Base-by-base conservation (phyloP, 495 filamentous ascomycete genomes). In the Bryoglossum gracile region DNA sequence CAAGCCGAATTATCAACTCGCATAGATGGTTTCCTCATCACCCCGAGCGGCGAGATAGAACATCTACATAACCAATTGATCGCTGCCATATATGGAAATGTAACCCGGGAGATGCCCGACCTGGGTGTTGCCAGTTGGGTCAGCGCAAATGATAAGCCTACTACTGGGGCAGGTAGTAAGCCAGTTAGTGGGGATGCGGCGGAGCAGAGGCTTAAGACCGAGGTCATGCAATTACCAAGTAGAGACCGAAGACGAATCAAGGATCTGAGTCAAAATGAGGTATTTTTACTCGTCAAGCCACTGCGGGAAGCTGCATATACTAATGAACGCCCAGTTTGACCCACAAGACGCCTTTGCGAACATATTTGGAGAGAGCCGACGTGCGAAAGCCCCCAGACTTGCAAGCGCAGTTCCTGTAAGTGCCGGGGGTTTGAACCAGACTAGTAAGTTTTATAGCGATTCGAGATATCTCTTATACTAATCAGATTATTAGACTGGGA, bases 81-180 rank as follows among this genome's bases (percentile, higher is more conserved):
- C 43, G 77, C 81, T 60, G 87, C 85, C 30, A 84, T 98, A 60
- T 86, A 85, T 60, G 85, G 78, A 51, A 98, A 98, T 69, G 74
- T 86, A 39, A 84, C 79, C 19, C 77, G 92, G 49, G 92, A 98
- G 64, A 80, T 86, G 60, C 92, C 92, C 4, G 89, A 95, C 61
- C 82, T 84, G 65, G 89, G 89, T 54, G 85, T 94, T 56, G 94
- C 92, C 50, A 86, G 78, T 56, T 98, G 90, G 90, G 92, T 98
- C 46, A 89, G 86, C 55, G 87, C 87, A 18, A 95, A 92, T 59
- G 91, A 97, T 68, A 96, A 96, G 69, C 89, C 89, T n/a, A 70
- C 76, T 11, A 64, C 75, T n/a, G 80, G 78, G 19, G 68, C 81
- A 47, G 78, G 83, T 38, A 81, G 78, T 42, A 91, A 92, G 65